A percentile compares a stretch with the other conserved stretches of the same genome.
These are phyloP conservation scores for Fusarium nelsonii DNA, from an alignment of 2,329 filamentous ascomycete species.

Conservation along the genomic window DNA sequence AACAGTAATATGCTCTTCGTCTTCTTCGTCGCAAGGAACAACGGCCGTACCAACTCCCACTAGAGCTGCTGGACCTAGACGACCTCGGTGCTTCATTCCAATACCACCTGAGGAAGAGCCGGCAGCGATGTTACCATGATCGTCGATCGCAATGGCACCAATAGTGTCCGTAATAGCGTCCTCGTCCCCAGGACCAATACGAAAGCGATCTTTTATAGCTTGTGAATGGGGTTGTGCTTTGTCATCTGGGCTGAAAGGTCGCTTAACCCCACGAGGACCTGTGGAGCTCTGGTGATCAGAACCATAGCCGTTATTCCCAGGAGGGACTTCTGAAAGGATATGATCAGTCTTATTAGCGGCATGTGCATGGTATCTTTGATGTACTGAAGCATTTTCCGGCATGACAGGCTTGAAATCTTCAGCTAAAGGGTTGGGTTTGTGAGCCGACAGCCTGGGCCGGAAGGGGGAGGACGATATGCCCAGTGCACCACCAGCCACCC, in stretches of 20 bases:
- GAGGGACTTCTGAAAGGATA: slow-evolving; percentile 22
- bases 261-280: slow-evolving; percentile 53
- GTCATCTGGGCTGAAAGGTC: slow-evolving; percentile 46
- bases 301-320: slow-evolving; percentile 1
- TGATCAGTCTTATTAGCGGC: slow-evolving; percentile 35
- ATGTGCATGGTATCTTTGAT: slow-evolving; percentile 14
- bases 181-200: slow-evolving; percentile 56
- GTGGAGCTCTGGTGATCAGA: slow-evolving; percentile 16
- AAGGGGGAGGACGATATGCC: slow-evolving; percentile 17
- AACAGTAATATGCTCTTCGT: slow-evolving; percentile 76
- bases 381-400: slow-evolving; percentile 9
- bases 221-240: slow-evolving; percentile 22
- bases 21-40: slow-evolving; percentile 79
- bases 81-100: slow-evolving; percentile 95
- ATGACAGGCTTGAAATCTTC: slow-evolving; percentile 13
- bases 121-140: slow-evolving; percentile 87
- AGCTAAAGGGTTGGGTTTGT: slow-evolving; percentile 13
- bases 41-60: slow-evolving; percentile 93
- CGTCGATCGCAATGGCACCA: slow-evolving; percentile 93
- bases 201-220: slow-evolving; percentile 39
- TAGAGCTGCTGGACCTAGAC: slow-evolving; percentile 91
- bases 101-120: slow-evolving; percentile 97
- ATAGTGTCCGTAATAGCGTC: slow-evolving; percentile 90
- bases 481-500: slow-evolving; percentile 24
- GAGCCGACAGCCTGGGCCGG: slow-evolving; percentile 16